phyloP scores from a whole-genome alignment of 495 filamentous ascomycete species.

The Podospora pseudopauciseta region DNA sequence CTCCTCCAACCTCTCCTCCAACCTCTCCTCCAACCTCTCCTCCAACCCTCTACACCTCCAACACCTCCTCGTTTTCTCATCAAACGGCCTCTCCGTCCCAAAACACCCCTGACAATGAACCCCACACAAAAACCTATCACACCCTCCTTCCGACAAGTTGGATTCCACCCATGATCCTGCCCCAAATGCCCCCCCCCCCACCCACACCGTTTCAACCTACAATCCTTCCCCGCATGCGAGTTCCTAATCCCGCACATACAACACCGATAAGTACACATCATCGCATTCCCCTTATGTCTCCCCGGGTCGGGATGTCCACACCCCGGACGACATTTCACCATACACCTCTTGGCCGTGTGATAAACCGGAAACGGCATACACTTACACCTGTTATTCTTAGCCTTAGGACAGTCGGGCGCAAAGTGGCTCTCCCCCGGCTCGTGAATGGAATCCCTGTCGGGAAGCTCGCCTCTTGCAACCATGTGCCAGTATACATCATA shows the following conservation, averaged over 20 bases:
- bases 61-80: conserved; percentile 32
- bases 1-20: conserved; percentile 23
- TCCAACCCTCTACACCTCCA: conserved; percentile 27
- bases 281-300: conserved; percentile 32
- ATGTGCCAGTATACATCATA: neutral
- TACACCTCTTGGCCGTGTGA: conserved; percentile 31
- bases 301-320: conserved; percentile 27
- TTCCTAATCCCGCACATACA: conserved; percentile 40
- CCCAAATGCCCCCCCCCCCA: conserved; percentile 38
- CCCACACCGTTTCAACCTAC: conserved; percentile 29
- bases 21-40: conserved; percentile 19
- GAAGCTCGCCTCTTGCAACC: neutral
- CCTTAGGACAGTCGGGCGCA: conserved; percentile 29
- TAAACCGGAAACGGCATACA: conserved; percentile 37
- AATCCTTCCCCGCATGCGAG: conserved; percentile 36
- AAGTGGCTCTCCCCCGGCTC: conserved; percentile 19
- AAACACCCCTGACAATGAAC: conserved; percentile 39
- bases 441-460: neutral
- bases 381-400: conserved; percentile 37
- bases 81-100: conserved; percentile 32
- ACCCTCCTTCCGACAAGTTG: conserved; percentile 31
- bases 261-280: conserved; percentile 36
- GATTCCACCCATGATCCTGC: conserved; percentile 40
- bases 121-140: conserved; percentile 33
- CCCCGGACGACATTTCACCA: conserved; percentile 31